phyloP scores from a whole-genome alignment of 140 eudicot genomes.

The Flaveria floridana region DNA sequence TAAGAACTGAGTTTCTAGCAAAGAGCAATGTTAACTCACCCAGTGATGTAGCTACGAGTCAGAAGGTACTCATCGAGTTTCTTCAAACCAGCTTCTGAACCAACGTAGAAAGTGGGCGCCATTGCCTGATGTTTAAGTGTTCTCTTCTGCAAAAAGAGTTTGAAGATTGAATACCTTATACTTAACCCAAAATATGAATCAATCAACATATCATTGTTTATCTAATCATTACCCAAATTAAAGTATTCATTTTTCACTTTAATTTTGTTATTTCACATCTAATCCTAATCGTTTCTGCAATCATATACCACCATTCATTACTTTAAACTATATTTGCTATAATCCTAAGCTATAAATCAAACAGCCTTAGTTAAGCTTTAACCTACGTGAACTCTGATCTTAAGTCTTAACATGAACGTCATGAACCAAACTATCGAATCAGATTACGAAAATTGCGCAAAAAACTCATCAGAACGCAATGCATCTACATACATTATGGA shows the following conservation, averaged over 20 bases:
- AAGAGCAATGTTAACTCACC: conserved; percentile 43
- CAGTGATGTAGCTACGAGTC: conserved; percentile 83
- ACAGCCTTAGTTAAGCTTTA: too few species aligned
- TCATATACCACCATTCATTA: background rate
- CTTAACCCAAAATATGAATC: conserved; percentile 3
- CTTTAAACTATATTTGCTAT: background rate
- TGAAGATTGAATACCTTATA: background rate
- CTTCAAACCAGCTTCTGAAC: conserved; percentile 79
- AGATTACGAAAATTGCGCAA: background rate
- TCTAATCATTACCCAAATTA: conserved; percentile 1
- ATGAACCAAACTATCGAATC: background rate
- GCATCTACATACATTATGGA: background rate
- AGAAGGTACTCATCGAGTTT: conserved; percentile 92
- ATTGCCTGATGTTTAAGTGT: conserved; percentile 32
- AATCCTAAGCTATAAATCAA: background rate
- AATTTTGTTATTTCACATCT: background rate
- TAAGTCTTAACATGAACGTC: background rate
- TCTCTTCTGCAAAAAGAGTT: conserved; percentile 22
- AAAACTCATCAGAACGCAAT: background rate
- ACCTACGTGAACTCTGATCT: background rate
- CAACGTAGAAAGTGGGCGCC: conserved; percentile 61
- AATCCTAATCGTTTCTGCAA: background rate
- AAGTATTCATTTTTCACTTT: background rate
- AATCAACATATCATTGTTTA: background rate
- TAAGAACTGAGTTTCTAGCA: background rate